Conservation (phyloP, 805 yeast species). For the Saccharomycopsis fibuligera region DNA sequence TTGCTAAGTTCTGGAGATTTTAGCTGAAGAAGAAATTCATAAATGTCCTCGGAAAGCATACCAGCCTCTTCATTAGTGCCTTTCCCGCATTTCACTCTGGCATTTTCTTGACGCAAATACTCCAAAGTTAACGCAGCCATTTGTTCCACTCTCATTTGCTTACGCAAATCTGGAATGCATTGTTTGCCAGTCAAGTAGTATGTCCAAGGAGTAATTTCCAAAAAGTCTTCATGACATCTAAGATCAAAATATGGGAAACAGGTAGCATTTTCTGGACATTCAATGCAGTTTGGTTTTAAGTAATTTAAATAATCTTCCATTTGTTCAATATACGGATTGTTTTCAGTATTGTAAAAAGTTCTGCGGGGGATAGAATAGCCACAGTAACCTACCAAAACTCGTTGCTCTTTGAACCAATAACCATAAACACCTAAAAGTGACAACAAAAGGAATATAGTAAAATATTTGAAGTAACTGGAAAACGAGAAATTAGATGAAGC, state of each 20-base stretch:
- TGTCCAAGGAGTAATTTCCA: conserved; percentile 39
- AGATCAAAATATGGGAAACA: conserved; percentile 58
- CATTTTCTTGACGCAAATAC: conserved; percentile 61
- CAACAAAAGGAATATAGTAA: conserved; percentile 32
- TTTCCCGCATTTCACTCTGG: conserved; percentile 54
- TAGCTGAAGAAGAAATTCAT: conserved; percentile 40
- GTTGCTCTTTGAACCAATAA: conserved; percentile 61
- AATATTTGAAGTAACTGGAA: conserved; percentile 22
- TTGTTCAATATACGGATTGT: conserved; percentile 29
- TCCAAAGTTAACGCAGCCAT: conserved; percentile 63
- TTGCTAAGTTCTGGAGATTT: conserved; percentile 38
- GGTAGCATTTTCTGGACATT: conserved; percentile 76
- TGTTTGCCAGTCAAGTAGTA: conserved; percentile 50
- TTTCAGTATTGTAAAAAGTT: conserved; percentile 30
- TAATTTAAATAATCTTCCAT: conserved; percentile 42
- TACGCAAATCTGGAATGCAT: conserved; percentile 71
- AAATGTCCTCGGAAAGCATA: conserved; percentile 42
- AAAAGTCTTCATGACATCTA: conserved; percentile 67
- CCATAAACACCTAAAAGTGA: conserved; percentile 36
- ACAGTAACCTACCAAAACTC: conserved; percentile 64
- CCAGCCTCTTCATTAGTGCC: conserved; percentile 47
- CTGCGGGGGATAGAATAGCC: conserved; percentile 49
- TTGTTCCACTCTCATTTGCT: conserved; percentile 58
- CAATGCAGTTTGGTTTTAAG: conserved; percentile 54
- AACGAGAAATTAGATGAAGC: background rate